These are phyloP conservation scores for Populus trichocarpa DNA, from an alignment of 441 rosid genomes.

Conservation along the genomic window DNA sequence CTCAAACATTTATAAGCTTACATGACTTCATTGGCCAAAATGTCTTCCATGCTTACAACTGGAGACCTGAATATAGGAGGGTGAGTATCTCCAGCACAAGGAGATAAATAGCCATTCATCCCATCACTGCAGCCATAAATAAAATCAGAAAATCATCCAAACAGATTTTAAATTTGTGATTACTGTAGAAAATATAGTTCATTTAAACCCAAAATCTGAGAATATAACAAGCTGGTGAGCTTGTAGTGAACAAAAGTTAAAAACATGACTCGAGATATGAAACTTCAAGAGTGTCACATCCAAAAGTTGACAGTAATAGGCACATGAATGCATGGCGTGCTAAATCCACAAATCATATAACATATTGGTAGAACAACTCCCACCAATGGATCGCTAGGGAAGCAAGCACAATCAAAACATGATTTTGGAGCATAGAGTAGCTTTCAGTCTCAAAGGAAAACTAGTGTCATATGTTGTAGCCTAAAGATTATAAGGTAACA, in stretches of 20 bases:
- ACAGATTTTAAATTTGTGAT: not conserved
- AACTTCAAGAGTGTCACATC: not conserved
- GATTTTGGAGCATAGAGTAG: not conserved
- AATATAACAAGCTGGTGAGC: not conserved
- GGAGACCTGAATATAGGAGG: conserved; percentile 85
- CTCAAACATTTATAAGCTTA: conserved; percentile 32
- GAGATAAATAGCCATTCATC: conserved; percentile 85
- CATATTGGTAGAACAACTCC: not conserved
- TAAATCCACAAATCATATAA: not conserved
- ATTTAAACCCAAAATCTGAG: not conserved
- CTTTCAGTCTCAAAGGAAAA: not conserved
- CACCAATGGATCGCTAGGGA: not conserved
- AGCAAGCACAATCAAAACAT: not conserved
- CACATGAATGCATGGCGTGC: not conserved
- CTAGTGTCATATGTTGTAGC: not conserved
- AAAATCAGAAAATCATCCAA: conserved; percentile 35
- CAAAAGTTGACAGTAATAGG: not conserved
- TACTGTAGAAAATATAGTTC: not conserved
- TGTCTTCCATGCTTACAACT: conserved; percentile 73
- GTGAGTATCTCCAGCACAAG: conserved; percentile 70
- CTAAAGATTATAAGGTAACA: not conserved
- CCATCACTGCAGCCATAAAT: conserved; percentile 71
- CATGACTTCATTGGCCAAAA: conserved; percentile 81
- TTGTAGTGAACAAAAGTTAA: not conserved
- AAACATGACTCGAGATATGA: not conserved